Percentiles rank a stretch among this genome's conserved stretches.
Conservation (phyloP, 2,329 filamentous ascomycete genomes). For the Pseudogymnoascus sp. region DNA sequence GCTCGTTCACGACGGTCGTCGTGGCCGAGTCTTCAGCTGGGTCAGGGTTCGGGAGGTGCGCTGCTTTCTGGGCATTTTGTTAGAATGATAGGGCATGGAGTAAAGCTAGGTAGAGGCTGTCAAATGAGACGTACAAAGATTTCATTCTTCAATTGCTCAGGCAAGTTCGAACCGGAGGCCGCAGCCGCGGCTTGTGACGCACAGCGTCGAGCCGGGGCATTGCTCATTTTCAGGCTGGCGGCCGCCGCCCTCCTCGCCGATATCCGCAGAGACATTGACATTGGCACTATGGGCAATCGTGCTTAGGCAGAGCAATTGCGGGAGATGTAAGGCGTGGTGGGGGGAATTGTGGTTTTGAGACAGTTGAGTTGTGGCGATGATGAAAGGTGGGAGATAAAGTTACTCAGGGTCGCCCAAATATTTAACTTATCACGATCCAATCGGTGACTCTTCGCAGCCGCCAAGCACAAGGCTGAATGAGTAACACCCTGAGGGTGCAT, state of each 20-base stretch:
- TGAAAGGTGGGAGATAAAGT: background rate
- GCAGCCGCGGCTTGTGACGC: conserved; percentile 30
- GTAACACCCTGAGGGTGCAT: conserved; percentile 2
- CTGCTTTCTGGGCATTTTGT: conserved; percentile 19
- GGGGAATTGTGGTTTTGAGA: background rate
- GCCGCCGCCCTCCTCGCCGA: conserved; percentile 24
- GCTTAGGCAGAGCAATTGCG: conserved; percentile 10
- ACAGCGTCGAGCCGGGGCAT: conserved; percentile 22
- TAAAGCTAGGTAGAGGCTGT: background rate
- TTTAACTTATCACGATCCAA: conserved; percentile 4
- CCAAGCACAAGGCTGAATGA: background rate
- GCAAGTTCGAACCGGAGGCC: conserved; percentile 31
- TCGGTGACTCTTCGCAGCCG: conserved; percentile 5
- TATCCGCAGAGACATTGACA: conserved; percentile 12
- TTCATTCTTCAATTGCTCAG: conserved; percentile 29
- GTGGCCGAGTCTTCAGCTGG: conserved; percentile 68
- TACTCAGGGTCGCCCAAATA: background rate
- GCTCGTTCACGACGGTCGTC: conserved; percentile 64
- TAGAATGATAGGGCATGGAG: conserved; percentile 3
- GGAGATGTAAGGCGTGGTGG: background rate
- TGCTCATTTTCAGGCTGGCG: conserved; percentile 21
- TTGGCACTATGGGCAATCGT: conserved; percentile 7
- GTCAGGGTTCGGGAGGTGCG: conserved; percentile 59
- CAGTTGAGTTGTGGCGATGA: background rate
- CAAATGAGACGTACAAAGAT: conserved; percentile 28